Percentiles rank a stretch among this genome's conserved stretches.
These are phyloP conservation scores for Penicillium psychrofluorescens DNA, from an alignment of 495 filamentous ascomycete genomes.

Conservation along the genomic window DNA sequence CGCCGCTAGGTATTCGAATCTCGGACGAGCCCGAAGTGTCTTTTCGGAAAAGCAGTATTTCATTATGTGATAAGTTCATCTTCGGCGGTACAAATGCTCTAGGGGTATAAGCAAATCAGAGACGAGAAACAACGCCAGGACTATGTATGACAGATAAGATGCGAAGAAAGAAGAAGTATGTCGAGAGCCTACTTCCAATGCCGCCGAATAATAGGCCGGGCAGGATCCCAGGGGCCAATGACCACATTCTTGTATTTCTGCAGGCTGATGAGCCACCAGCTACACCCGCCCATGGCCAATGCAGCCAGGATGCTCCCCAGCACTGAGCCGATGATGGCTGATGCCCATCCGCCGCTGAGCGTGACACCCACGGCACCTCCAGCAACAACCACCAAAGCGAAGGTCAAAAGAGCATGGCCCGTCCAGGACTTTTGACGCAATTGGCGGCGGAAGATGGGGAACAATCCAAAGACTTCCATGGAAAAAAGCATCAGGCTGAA, in stretches of 20 bases:
- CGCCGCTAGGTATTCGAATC: too few species aligned
- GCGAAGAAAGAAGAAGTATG: not conserved
- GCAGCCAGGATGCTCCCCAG: slow-evolving; percentile 62
- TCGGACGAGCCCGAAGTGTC: too few species aligned
- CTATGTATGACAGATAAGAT: slow-evolving; percentile 10
- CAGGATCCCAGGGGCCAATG: slow-evolving; percentile 95
- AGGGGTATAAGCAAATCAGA: slow-evolving; percentile 18
- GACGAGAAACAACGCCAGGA: slow-evolving; percentile 7
- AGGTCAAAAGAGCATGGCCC: slow-evolving; percentile 71
- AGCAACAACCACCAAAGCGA: slow-evolving; percentile 70
- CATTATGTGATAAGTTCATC: not conserved
- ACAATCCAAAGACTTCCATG: slow-evolving; percentile 95
- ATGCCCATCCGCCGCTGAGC: slow-evolving; percentile 66
- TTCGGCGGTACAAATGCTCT: slow-evolving; percentile 7
- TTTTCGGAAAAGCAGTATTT: not conserved
- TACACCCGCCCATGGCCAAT: slow-evolving; percentile 84
- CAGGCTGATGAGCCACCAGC: slow-evolving; percentile 95
- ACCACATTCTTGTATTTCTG: slow-evolving; percentile 99
- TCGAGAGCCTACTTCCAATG: slow-evolving; percentile 43
- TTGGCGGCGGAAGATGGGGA: slow-evolving; percentile 88
- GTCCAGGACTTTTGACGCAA: slow-evolving; percentile 76
- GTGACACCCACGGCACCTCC: slow-evolving; percentile 71
- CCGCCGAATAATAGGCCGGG: slow-evolving; percentile 67
- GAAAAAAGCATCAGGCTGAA: slow-evolving; percentile 92
- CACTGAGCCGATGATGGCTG: slow-evolving; percentile 62